Conservation (phyloP, 2,329 filamentous ascomycete species). For the Ascochyta rabiei region DNA sequence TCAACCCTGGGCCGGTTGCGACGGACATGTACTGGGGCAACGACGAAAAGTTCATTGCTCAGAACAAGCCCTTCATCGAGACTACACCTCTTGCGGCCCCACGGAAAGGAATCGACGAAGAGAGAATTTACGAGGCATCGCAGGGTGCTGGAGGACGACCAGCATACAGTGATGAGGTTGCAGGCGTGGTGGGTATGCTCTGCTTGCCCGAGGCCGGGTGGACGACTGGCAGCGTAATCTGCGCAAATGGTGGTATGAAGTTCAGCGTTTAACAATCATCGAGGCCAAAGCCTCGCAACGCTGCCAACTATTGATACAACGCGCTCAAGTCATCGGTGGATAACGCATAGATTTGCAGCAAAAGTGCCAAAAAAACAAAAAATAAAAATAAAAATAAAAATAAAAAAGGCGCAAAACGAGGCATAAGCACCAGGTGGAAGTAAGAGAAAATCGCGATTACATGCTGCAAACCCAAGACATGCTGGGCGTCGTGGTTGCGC, state of each 20-base stretch:
- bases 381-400: too few species aligned
- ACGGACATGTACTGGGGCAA: slow-evolving; percentile 67
- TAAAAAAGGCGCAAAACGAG: too few species aligned
- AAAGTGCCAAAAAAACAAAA: too few species aligned
- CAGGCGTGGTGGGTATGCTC: slow-evolving; percentile 77
- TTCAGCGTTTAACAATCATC: slow-evolving; percentile 33
- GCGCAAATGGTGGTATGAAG: slow-evolving; percentile 77
- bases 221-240: slow-evolving; percentile 80
- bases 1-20: slow-evolving; percentile 70
- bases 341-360: background rate
- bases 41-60: slow-evolving; percentile 62
- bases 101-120: slow-evolving; percentile 65
- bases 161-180: slow-evolving; percentile 73
- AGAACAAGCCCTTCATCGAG: slow-evolving; percentile 66
- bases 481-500: background rate
- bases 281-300: too few species aligned
- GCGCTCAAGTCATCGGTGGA: background rate
- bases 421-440: background rate
- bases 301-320: background rate
- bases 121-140: slow-evolving; percentile 57
- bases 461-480: background rate
- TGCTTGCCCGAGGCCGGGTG: slow-evolving; percentile 74
- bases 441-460: background rate
- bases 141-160: slow-evolving; percentile 57
- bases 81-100: slow-evolving; percentile 69